These are phyloP conservation scores for Cornus florida DNA, from an alignment of 148 eudicot genomes.

Conservation along the genomic window DNA sequence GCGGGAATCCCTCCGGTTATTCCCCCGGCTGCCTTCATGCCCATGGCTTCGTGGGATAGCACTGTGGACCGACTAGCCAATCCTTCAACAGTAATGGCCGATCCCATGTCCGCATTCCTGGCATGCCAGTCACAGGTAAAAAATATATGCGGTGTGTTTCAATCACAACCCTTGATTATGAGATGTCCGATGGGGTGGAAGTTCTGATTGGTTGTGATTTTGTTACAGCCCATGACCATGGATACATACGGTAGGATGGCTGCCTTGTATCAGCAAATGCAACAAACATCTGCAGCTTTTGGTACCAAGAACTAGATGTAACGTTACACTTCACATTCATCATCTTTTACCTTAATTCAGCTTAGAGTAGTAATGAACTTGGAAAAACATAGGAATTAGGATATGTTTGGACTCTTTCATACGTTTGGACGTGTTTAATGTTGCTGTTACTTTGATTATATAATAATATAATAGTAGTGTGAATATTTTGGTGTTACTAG, in stretches of 20 bases:
- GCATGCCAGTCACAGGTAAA: conserved; percentile 61
- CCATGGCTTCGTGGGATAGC: conserved; percentile 47
- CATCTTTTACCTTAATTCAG: not conserved
- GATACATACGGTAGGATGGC: conserved; percentile 73
- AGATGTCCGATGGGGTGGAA: no score
- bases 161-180: no score
- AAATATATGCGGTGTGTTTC: no score
- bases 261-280: conserved; percentile 66
- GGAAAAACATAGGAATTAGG: not conserved
- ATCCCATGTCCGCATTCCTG: conserved; percentile 57
- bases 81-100: conserved; percentile 20
- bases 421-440: no score
- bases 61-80: conserved; percentile 26
- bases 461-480: no score
- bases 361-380: no score
- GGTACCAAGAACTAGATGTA: conserved; percentile 24
- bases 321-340: not conserved
- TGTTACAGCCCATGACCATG: conserved; percentile 67
- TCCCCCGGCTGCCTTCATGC: conserved; percentile 41
- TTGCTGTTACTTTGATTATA: no score
- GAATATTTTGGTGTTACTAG: no score
- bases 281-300: conserved; percentile 30
- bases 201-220: not conserved
- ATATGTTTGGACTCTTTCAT: not conserved
- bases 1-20: conserved; percentile 31